These are phyloP conservation scores for Penicillium freii DNA, from an alignment of 2,329 filamentous ascomycete species.

Conservation along the genomic window DNA sequence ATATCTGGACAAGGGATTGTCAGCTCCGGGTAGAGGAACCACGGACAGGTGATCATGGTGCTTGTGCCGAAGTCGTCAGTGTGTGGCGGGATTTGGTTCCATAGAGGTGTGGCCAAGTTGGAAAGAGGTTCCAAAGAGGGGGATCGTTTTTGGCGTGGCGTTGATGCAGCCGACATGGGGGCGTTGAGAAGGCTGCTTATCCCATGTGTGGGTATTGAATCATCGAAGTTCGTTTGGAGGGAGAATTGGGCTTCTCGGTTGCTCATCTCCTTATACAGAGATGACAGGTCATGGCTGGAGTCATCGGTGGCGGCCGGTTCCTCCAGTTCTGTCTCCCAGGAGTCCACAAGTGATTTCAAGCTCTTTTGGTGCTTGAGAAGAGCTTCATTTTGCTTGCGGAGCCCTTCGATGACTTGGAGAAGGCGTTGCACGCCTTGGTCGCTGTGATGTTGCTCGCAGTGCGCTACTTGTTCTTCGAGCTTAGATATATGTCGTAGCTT, in stretches of 20 bases:
- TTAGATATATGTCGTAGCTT: constrained; percentile 18
- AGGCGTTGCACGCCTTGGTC: constrained; percentile 18
- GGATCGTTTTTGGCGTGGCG: neutral
- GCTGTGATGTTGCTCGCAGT: constrained; percentile 28
- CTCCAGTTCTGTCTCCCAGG: constrained; percentile 19
- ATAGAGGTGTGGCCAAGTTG: neutral
- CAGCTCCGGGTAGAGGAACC: constrained; percentile 20
- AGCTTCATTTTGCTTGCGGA: constrained; percentile 24
- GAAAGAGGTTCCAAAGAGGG: neutral
- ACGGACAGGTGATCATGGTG: constrained; percentile 9
- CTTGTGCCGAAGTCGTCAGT: constrained; percentile 14
- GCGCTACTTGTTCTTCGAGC: constrained; percentile 24
- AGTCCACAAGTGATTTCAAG: constrained; percentile 18
- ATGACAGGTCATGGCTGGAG: neutral
- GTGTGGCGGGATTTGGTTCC: constrained; percentile 18
- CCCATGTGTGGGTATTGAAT: neutral
- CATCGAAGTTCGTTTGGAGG: neutral
- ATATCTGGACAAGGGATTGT: constrained; percentile 22
- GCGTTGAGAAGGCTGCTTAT: neutral
- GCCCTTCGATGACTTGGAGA: constrained; percentile 20
- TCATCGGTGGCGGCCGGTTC: neutral
- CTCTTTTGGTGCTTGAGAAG: constrained; percentile 20
- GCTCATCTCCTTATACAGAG: neutral
- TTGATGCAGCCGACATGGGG: neutral
- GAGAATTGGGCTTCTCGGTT: neutral